Evolutionary conservation across 2,329 filamentous ascomycete species (phyloP), one percentile per base, ranked within the genome.

Genomic region (Alternaria viburni): DNA sequence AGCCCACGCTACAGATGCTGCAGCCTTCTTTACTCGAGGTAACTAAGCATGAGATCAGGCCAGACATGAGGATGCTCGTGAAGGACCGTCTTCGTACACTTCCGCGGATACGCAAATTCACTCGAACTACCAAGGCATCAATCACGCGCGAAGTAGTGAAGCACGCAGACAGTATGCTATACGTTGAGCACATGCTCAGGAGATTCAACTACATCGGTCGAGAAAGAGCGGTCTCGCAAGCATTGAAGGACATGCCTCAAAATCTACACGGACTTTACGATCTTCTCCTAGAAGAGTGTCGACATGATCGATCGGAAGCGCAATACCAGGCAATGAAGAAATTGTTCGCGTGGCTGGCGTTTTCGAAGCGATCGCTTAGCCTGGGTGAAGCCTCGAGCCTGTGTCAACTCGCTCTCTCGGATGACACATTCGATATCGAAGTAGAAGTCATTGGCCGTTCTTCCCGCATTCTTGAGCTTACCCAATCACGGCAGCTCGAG

Each of bases 91-190:
- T 59, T 2, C 47, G 21, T 1, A 28, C 36, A 9, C 26, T 28
- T 1, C 26, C 26, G 26, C 28, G 28, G 11, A 5, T 57, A n/a
- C 30, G 55, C 5, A 57, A 57, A 6, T 77, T 81, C 15, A 67
- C 66, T n/a, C 52, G 63, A 66, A 26, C 69, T 72, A 11, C 76
- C 73, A 51, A 75, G 74, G 9, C 73, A 73, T 45, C 71, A 9
- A 72, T 81, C 12, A 66, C 69, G 0, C 68, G 76, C 6, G 78
- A 69, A 12, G 62, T 81, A 0, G 65, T 74, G 12, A 67, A 74
- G 1, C 61, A 62, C 10, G 75, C 79, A 1, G 78, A 80, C 7
- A 77, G 77, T 21, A 74, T 82, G 67, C 69, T 81, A 1, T 81
- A 81, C 30, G 74, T 76, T 0, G 74, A 81, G 23, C 77, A 81